Evolutionary conservation across 148 eudicot species (phyloP).

Genomic region (Pharnaceum exiguum): DNA sequence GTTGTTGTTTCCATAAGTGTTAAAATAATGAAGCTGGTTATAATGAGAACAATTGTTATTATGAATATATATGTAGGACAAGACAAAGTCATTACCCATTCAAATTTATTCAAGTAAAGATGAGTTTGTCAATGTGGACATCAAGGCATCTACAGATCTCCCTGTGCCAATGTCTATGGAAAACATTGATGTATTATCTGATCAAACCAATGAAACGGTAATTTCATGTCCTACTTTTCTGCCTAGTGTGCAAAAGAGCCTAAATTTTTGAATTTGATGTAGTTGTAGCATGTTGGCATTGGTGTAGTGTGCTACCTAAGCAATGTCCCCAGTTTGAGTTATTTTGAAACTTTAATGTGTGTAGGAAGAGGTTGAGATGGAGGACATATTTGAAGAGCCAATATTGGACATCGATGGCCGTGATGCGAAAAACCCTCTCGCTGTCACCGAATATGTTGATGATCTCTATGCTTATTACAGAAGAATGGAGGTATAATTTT

Average conservation of each 20-base stretch:
- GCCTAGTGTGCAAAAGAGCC: not conserved
- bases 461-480: conserved; percentile 66
- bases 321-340: too few species aligned
- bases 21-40: not conserved
- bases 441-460: conserved; percentile 60
- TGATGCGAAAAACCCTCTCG: conserved; percentile 61
- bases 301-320: too few species aligned
- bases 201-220: conserved; percentile 41
- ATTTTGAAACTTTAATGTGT: not conserved
- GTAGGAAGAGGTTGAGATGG: conserved; percentile 75
- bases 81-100: conserved; percentile 22
- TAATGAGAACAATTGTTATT: not conserved
- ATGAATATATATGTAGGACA: conserved; percentile 13
- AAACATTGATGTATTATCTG: conserved; percentile 17
- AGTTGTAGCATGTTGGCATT: not conserved
- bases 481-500: conserved; percentile 54
- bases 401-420: conserved; percentile 59
- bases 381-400: conserved; percentile 65
- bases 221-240: not conserved
- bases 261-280: not conserved
- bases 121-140: conserved; percentile 31
- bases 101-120: conserved; percentile 23
- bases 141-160: conserved; percentile 23
- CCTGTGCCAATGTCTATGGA: conserved; percentile 52
- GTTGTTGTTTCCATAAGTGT: not conserved